Evolutionary conservation across 345 rosid species (phyloP).

Genomic region (Triadica sebifera): DNA sequence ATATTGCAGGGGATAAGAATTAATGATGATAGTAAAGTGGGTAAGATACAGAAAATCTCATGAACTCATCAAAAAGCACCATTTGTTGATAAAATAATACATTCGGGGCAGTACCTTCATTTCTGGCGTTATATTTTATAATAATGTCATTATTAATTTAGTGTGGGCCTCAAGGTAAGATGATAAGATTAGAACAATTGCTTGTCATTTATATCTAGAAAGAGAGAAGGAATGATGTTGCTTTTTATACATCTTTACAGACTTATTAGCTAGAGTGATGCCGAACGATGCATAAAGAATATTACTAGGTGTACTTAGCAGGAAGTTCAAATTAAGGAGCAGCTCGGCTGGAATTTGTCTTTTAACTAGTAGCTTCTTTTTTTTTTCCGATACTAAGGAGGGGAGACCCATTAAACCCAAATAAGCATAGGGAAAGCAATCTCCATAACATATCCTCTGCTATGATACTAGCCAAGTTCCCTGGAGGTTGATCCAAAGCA

Average conservation of each 20-base stretch:
- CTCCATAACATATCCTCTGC: too few species aligned
- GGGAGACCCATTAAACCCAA: too few species aligned
- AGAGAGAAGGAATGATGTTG: neutral
- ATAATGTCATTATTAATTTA: too few species aligned
- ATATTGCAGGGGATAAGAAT: neutral
- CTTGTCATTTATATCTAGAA: too few species aligned
- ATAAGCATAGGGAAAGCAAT: neutral
- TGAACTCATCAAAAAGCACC: neutral
- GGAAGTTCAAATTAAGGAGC: neutral
- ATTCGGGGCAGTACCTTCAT: neutral
- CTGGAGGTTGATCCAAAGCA: too few species aligned
- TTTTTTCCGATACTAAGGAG: too few species aligned
- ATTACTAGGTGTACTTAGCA: neutral
- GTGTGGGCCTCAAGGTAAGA: neutral
- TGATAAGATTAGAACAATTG: neutral
- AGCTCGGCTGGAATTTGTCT: slow-evolving; percentile 8
- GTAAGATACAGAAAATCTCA: neutral
- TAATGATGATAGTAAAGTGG: neutral
- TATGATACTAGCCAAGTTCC: too few species aligned
- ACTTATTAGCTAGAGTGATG: neutral
- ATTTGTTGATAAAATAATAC: neutral
- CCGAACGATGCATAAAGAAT: neutral
- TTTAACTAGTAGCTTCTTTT: neutral
- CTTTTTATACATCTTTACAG: neutral
- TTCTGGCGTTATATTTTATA: neutral